Evolutionary conservation across 768 basidiomycete species (phyloP), one percentile per base, ranked within the genome.

Genomic region (Mycena rebaudengoi): DNA sequence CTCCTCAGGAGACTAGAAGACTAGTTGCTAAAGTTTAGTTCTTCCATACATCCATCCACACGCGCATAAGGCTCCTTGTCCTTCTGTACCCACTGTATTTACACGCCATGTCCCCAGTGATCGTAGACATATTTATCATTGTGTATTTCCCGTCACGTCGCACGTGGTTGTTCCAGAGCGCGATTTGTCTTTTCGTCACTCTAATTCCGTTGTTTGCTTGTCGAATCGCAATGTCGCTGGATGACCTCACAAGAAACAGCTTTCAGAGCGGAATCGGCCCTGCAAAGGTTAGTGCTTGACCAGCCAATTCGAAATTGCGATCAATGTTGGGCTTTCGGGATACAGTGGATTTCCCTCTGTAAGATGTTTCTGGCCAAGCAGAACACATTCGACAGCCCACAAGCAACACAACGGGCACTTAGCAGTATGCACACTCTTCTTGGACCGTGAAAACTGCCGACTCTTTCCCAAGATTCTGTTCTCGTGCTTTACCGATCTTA

Each of bases 1-100:
- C 97, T 1, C 97, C 97, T 2, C 93, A 96, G 70, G 97, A 99
- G 75, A 94, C 94, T 4, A 84, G 97, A 28, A 82, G 96, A 44
- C 81, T 99, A 37, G 86, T 96, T 60, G 89, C 96, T 10, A 98
- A 96, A 81, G 91, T 96, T 30, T 91, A 77, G 74, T 35, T 14
- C 11, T 28, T 40, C 16, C 35, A n/a, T 5, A 16, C 25, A 5
- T 25, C 18, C 25, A 14, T n/a, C 5, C 21, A 41, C 6, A 6
- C 35, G 33, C 13, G 11, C 14, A 33, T 23, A 21, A 39, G 5
- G 23, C 35, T 4, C 35, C 21, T 7, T 11, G 8, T 8, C 20
- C 41, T 13, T 21, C 41, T 44, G 10, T 37, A 37, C 35, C 35
- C 40, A 39, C 13, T 39, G 13, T 51, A 51, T 25, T 29, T 25